A percentile compares a stretch with the other conserved stretches of the same genome.
These are phyloP conservation scores for Naematelia aurantialba DNA, from an alignment of 768 basidiomycete genomes.

Conservation along the genomic window DNA sequence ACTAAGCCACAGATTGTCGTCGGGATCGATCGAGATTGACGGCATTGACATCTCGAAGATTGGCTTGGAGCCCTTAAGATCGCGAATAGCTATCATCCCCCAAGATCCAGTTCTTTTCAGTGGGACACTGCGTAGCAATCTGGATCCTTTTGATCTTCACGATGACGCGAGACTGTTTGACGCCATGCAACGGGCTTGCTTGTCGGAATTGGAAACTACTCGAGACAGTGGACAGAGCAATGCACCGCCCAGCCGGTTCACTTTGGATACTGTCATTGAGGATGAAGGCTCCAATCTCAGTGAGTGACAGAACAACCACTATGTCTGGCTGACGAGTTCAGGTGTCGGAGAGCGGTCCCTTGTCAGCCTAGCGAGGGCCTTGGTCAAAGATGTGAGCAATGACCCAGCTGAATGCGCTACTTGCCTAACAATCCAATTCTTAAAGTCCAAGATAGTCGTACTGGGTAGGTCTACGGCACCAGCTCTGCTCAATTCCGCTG, in stretches of 20 bases:
- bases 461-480: conserved; percentile 53
- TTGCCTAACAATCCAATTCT: conserved; percentile 3
- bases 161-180: conserved; percentile 71
- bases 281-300: conserved; percentile 74
- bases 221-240: neutral
- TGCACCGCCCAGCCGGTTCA: conserved; percentile 57
- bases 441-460: conserved; percentile 66
- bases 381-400: conserved; percentile 66
- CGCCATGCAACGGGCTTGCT: conserved; percentile 73
- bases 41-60: conserved; percentile 73
- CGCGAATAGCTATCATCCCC: conserved; percentile 41
- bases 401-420: neutral
- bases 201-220: conserved; percentile 57
- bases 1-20: conserved; percentile 52
- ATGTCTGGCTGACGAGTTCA: neutral
- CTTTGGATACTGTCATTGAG: conserved; percentile 73
- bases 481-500: neutral
- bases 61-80: conserved; percentile 60
- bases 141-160: conserved; percentile 79
- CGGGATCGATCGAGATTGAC: conserved; percentile 73
- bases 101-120: conserved; percentile 44
- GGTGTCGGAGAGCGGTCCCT: conserved; percentile 63
- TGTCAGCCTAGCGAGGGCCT: conserved; percentile 78
- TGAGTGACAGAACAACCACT: conserved; percentile 15
- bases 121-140: conserved; percentile 64